A percentile compares a stretch with the other conserved stretches of the same genome.
phyloP scores from a whole-genome alignment of 345 rosid genomes.

The Turritis glabra region DNA sequence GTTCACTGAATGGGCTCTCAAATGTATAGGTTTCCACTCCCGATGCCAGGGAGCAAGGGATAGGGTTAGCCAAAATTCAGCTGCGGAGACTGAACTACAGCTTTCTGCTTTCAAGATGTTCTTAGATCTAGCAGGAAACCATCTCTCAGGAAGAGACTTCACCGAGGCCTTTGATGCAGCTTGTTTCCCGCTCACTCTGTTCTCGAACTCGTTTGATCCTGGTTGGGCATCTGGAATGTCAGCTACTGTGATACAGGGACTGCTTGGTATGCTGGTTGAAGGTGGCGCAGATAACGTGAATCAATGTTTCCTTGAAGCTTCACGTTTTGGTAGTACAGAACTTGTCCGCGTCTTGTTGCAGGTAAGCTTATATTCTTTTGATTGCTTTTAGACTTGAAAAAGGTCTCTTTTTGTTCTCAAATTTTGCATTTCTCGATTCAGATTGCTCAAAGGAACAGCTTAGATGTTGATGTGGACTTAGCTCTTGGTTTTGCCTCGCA shows the following conservation, averaged over 20 bases:
- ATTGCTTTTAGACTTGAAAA: background rate
- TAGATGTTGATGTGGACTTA: slow-evolving; percentile 95
- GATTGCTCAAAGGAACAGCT: slow-evolving; percentile 98
- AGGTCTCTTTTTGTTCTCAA: background rate
- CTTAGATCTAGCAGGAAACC: slow-evolving; percentile 80
- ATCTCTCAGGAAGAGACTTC: slow-evolving; percentile 94
- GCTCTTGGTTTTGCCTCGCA: slow-evolving; percentile 94
- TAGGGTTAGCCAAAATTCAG: slow-evolving; percentile 65
- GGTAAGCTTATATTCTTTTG: slow-evolving; percentile 44
- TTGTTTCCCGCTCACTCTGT: slow-evolving; percentile 92
- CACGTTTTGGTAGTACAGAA: slow-evolving; percentile 97
- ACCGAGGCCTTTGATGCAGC: slow-evolving; percentile 99
- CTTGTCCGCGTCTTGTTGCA: slow-evolving; percentile 87
- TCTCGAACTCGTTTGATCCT: slow-evolving; percentile 87
- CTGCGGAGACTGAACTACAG: slow-evolving; percentile 84
- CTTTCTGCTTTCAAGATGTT: slow-evolving; percentile 90
- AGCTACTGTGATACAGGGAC: slow-evolving; percentile 80
- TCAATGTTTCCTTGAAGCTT: slow-evolving; percentile 97
- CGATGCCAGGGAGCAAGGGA: slow-evolving; percentile 73
- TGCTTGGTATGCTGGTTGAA: slow-evolving; percentile 86
- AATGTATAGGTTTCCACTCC: slow-evolving; percentile 92
- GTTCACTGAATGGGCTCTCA: slow-evolving; percentile 96
- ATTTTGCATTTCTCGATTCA: slow-evolving; percentile 35
- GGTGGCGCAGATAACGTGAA: slow-evolving; percentile 97
- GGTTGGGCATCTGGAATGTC: slow-evolving; percentile 97